Base-by-base conservation (phyloP, 352 stramenopile genomes). In the Phytophthora crassamura region DNA sequence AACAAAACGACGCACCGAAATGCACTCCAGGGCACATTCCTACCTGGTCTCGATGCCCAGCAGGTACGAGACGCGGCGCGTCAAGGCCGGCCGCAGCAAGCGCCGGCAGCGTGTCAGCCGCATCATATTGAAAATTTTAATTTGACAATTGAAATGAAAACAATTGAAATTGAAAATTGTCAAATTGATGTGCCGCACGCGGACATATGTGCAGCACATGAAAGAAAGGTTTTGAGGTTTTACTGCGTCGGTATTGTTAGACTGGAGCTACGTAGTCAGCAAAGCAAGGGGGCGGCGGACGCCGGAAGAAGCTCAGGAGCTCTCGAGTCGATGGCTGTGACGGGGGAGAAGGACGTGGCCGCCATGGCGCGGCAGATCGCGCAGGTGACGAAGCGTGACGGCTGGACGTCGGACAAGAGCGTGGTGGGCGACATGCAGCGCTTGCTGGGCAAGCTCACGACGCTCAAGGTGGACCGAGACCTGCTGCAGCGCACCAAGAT, bases 11-110 rank as follows among this genome's bases (percentile, higher is more conserved):
- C 4, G 25, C 25, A 4, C 3, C 25, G 25, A 30, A 30, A 30
- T 30, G 25, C 25, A 30, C 25, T 30, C 25, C 4, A 30, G 25
- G 6, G 2, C 11, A 7, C 1, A 51, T 41, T 55, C 8, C 18
- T 53, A 86, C 79, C 80, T 93, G 22, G 94, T 98, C 75, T 99
- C 95, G 65, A 99, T 98, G 16, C 97, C 95, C 49, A 99, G 75
- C 8, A 99, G 77, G 49, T 89, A 94, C 39, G 86, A 87, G 16
- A 76, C 61, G 41, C 39, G 41, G 38, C 79, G 73, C n/a, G 34
- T 4, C 32, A 25, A 25, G 32, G 40, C 25, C 18, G 30, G 7
- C 7, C 41, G 58, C 50, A 36, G 30, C 35, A 47, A 40, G 12
- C 36, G 46, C 20, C 12, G 20, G 30, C 43, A 39, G 5, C 48